Base-by-base conservation (phyloP, 345 rosid species). In the Lenwebbia sp. region DNA sequence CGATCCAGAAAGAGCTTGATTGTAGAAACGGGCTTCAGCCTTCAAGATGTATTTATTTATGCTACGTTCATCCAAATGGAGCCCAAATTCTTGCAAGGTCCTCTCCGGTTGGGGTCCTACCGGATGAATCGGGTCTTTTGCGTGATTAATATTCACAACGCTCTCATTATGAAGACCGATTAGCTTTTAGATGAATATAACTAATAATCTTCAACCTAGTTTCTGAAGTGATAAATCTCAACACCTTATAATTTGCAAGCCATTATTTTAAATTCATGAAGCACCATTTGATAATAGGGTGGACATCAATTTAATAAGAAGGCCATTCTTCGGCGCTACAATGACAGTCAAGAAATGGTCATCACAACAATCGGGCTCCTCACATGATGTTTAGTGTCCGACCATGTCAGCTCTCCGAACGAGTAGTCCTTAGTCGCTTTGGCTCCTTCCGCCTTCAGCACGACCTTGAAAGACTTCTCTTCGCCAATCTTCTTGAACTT, bases 401-500 rank as follows among this genome's bases (percentile, higher is more conserved):
- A 70, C 78, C 78, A 70, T 70, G 37, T 70, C 25, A 70, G 78
- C 78, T 70, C 78, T 40, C 78, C 78, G 5, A 70, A 70, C 1
- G 47, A 70, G 78, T 70, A 70, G 78, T 37, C 78, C 44, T 21
- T 22, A 70, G 47, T 33, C 0, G 1, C 25, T 19, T 0, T 70
- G 78, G 47, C 26, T 33, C 78, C 78, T 19, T 70, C 37, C 1
- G 1, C 47, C 25, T 70, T 70, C 25, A 70, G 13, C 78, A 70
- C 25, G 0, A 96, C 91, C 85, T 53, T 90, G 86, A 94, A 97
- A 19, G 84, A 90, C 87, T 92, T 93, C 91, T 92, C 90, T 83
- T 96, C 94, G 26, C 95, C 98, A 44, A 84, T 65, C 86, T 92
- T 89, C 9, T 85, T 86, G 84, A 95, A 97, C 60, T 74, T 91